These are phyloP conservation scores for Fusarium goolgardi DNA, from an alignment of 2,329 filamentous ascomycete species.

Conservation along the genomic window DNA sequence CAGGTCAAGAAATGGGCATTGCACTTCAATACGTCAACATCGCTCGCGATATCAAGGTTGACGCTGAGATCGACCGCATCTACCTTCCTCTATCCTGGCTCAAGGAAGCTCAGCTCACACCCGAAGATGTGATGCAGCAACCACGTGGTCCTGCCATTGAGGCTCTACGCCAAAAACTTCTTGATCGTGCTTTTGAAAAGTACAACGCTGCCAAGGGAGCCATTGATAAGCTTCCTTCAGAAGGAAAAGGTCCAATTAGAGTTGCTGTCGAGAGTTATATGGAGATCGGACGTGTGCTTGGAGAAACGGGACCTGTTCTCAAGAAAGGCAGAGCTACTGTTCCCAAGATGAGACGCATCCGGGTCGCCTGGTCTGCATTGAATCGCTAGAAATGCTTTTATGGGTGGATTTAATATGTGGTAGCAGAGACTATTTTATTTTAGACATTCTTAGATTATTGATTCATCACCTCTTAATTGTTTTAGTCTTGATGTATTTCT, in stretches of 20 bases:
- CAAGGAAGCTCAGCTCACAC: slow-evolving; percentile 64
- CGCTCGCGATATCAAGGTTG: slow-evolving; percentile 76
- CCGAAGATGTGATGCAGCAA: slow-evolving; percentile 64
- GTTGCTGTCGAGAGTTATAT: slow-evolving; percentile 81
- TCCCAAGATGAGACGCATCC: slow-evolving; percentile 59
- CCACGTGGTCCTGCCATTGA: slow-evolving; percentile 56
- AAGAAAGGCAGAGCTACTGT: slow-evolving; percentile 58
- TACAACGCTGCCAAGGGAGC: slow-evolving; percentile 66
- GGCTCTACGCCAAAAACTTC: slow-evolving; percentile 62
- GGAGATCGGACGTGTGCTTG: slow-evolving; percentile 76
- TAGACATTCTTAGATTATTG: slow-evolving; percentile 23
- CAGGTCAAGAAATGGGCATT: slow-evolving; percentile 75
- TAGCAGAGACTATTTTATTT: background rate
- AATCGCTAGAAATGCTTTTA: slow-evolving; percentile 7
- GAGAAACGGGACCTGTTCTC: slow-evolving; percentile 54
- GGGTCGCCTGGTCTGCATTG: slow-evolving; percentile 69
- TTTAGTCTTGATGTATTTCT: background rate
- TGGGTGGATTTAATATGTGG: background rate
- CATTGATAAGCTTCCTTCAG: slow-evolving; percentile 70
- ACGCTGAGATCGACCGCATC: slow-evolving; percentile 73
- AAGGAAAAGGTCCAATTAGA: slow-evolving; percentile 71
- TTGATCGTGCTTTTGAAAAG: slow-evolving; percentile 70
- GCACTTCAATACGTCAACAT: slow-evolving; percentile 84
- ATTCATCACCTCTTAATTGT: background rate
- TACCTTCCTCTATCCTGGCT: slow-evolving; percentile 77